phyloP scores from a whole-genome alignment of 768 basidiomycete species.

The Xerocomus potaroensis region DNA sequence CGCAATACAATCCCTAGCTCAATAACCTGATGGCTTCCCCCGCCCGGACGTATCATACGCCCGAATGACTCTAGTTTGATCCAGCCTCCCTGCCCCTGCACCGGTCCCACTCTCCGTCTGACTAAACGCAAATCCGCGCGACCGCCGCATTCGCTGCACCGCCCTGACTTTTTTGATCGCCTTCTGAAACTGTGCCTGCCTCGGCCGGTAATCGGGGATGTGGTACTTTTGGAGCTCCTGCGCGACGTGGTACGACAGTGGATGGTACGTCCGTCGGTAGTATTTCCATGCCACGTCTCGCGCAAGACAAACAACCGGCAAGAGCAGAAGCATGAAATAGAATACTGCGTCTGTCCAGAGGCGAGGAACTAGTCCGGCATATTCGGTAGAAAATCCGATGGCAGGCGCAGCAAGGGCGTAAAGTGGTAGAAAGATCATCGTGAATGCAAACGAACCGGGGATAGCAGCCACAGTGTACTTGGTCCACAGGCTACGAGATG shows the following conservation, averaged over 20 bases:
- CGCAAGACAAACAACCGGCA: conserved; percentile 80
- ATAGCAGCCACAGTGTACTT: conserved; percentile 99
- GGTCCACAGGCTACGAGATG: conserved; percentile 89
- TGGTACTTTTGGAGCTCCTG: conserved; percentile 99
- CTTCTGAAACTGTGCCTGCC: conserved; percentile 99
- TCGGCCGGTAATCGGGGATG: conserved; percentile 91
- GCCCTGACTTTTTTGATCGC: conserved; percentile 99
- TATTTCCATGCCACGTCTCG: conserved; percentile 98
- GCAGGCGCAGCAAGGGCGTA: conserved; percentile 85
- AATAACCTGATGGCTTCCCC: conserved; percentile 74
- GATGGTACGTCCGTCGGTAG: conserved; percentile 86
- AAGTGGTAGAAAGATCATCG: conserved; percentile 92
- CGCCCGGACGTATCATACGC: conserved; percentile 84
- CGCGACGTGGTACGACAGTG: conserved; percentile 94
- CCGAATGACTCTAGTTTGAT: conserved; percentile 80
- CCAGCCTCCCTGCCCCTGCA: conserved; percentile 43
- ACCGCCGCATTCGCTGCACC: conserved; percentile 93
- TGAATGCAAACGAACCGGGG: conserved; percentile 93
- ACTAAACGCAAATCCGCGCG: conserved; percentile 96
- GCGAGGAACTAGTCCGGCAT: conserved; percentile 81
- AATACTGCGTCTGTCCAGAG: conserved; percentile 88
- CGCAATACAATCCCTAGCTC: conserved; percentile 10
- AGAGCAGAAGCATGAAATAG: conserved; percentile 80
- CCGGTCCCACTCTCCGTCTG: conserved; percentile 79
- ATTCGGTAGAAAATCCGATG: conserved; percentile 87